Base-by-base conservation (phyloP, 129 eudicot genomes). In the Escallonia rubra region DNA sequence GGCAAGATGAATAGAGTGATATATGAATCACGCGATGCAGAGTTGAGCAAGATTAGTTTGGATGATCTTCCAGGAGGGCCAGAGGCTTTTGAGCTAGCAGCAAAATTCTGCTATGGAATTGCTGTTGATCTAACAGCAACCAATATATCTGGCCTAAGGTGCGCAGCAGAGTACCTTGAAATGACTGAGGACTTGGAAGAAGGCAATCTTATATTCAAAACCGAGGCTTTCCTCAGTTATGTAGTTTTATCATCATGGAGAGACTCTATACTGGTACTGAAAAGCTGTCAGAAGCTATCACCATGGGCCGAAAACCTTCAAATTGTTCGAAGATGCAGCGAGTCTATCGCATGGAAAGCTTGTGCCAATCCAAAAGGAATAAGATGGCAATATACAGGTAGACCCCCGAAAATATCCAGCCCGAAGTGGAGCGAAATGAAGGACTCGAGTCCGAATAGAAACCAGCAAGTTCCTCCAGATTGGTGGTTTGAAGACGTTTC, bases 151-250 rank as follows among this genome's bases (percentile, higher is more conserved):
- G 91, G 89, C 61, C 83, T 92, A 5, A 77, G 98, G 13, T 86
- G 96, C 61, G 91, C 98, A 3, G 96, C 96, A 7, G 98, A 92
- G 52, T 92, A 84, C 64, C 86, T 92, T 3, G 98, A 86, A 64
- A 92, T 92, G 98, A 92, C 98, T 3, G 98, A 92, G 78, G 98
- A 92, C 12, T 79, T 88, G 11, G 98, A 92, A 81, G 98, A 92
- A 81, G 98, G 90, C 43, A 92, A 92, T 57, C 86, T 92, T 44
- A 86, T 92, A 11, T 83, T 82, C 78, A 92, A 92, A 65, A 88
- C 98, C 1, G 98, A 92, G 69, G 96, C 98, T n/a, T 92, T 83
- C 59, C 71, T 92, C 8, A 92, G 95, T 71, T 88, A 86, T 66
- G 98, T 92, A 4, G 87, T 86, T 1, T 70, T 88, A 15, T 81